Conservation (phyloP, 2,329 filamentous ascomycete genomes). For the Cladosporium oxysporum region DNA sequence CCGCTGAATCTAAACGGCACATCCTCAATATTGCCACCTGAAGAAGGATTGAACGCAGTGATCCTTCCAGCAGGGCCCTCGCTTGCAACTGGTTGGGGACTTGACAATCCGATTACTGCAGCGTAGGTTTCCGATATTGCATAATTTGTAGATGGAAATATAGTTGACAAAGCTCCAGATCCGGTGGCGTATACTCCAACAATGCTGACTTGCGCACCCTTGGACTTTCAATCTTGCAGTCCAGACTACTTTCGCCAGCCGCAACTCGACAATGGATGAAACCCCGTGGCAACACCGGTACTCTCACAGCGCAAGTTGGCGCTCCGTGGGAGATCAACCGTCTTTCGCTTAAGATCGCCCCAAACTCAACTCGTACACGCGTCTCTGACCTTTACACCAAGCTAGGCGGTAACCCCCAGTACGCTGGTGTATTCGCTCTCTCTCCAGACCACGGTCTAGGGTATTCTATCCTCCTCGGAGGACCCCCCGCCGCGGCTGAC, state of each 20-base stretch:
- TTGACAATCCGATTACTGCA: neutral
- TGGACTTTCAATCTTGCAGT: constrained; percentile 30
- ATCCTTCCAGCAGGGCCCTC: neutral
- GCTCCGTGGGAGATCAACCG: constrained; percentile 32
- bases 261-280: constrained; percentile 28
- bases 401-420: constrained; percentile 19
- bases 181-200: constrained; percentile 34
- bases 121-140: neutral
- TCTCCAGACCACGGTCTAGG: constrained; percentile 20
- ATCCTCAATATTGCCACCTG: neutral
- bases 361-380: constrained; percentile 9
- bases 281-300: constrained; percentile 28
- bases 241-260: constrained; percentile 25
- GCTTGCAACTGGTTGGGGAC: neutral
- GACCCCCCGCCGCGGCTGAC: neutral
- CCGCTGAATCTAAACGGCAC: neutral
- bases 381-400: constrained; percentile 23
- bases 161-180: constrained; percentile 22
- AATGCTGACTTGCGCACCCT: constrained; percentile 27
- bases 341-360: constrained; percentile 25
- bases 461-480: constrained; percentile 14
- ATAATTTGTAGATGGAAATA: neutral
- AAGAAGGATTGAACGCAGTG: neutral
- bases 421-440: constrained; percentile 16
- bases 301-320: constrained; percentile 26